Conservation (phyloP, 306 rosid genomes). For the Citrullus colocynthis region DNA sequence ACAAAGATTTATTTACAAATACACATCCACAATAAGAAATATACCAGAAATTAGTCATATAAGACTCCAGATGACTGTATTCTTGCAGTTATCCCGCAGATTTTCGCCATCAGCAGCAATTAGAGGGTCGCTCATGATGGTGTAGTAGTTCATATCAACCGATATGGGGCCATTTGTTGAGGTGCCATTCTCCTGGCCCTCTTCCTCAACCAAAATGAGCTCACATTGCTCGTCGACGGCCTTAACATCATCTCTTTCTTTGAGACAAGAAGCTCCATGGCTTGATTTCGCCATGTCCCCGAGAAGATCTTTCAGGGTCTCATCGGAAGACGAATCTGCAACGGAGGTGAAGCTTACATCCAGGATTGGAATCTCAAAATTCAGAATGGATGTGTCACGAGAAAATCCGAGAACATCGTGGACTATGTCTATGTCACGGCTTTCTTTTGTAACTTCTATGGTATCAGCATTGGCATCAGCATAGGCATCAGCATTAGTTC, state of each 20-base stretch:
- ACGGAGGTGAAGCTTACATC: slow-evolving; percentile 57
- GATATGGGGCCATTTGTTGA: slow-evolving; percentile 14
- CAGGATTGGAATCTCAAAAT: slow-evolving; percentile 53
- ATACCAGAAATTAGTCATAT: slow-evolving; percentile 21
- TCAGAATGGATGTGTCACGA: slow-evolving; percentile 29
- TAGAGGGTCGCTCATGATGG: slow-evolving; percentile 21
- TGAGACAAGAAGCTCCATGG: slow-evolving; percentile 10
- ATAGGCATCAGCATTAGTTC: neutral
- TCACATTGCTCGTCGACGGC: slow-evolving; percentile 17
- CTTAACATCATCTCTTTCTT: slow-evolving; percentile 19
- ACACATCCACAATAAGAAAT: neutral
- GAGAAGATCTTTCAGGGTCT: slow-evolving; percentile 45
- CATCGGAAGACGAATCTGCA: slow-evolving; percentile 5
- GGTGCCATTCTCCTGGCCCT: slow-evolving; percentile 13
- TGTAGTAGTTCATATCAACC: slow-evolving; percentile 27
- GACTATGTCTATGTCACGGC: slow-evolving; percentile 29
- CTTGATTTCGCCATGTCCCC: slow-evolving; percentile 22
- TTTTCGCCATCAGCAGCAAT: slow-evolving; percentile 16
- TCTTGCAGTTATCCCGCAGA: slow-evolving; percentile 19
- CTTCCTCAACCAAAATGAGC: slow-evolving; percentile 42
- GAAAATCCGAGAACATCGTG: slow-evolving; percentile 50
- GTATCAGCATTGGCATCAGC: neutral
- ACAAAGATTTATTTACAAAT: slow-evolving; percentile 10
- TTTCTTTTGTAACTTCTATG: slow-evolving; percentile 13
- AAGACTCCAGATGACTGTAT: slow-evolving; percentile 29